Percentiles rank a stretch among this genome's conserved stretches.
These are phyloP conservation scores for Apostasia shenzhenica DNA, from an alignment of 106 monocot species.

Conservation along the genomic window DNA sequence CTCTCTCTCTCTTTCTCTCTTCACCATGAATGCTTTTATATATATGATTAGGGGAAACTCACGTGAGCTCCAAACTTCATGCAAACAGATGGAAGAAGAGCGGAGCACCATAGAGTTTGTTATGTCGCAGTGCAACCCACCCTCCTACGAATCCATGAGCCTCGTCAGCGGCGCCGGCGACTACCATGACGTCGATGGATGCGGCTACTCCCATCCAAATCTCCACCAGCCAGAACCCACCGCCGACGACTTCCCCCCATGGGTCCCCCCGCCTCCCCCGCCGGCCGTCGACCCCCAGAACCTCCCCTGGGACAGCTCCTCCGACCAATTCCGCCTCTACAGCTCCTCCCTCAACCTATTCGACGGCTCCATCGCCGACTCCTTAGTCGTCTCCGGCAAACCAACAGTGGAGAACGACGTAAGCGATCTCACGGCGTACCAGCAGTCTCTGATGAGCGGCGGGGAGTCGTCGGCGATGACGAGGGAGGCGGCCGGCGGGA, in stretches of 20 bases:
- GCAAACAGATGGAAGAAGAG: slow-evolving; percentile 46
- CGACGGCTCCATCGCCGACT: slow-evolving; percentile 10
- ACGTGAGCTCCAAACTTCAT: too few species aligned
- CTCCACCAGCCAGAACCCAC: slow-evolving; percentile 12
- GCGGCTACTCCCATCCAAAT: background rate
- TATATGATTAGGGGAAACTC: too few species aligned
- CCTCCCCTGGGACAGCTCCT: slow-evolving; percentile 24
- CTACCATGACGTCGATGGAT: background rate
- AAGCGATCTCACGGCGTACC: background rate
- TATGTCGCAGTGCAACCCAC: slow-evolving; percentile 39
- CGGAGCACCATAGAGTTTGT: slow-evolving; percentile 39
- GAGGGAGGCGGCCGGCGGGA: slow-evolving; percentile 15
- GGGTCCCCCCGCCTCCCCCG: background rate
- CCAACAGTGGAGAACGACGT: background rate
- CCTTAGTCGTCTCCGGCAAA: slow-evolving; percentile 12
- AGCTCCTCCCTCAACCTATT: slow-evolving; percentile 30
- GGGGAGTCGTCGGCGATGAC: background rate
- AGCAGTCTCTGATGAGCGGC: background rate
- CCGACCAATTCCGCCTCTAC: slow-evolving; percentile 26
- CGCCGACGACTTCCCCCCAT: background rate
- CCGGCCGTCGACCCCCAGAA: background rate
- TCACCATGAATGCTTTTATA: too few species aligned
- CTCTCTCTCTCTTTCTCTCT: too few species aligned
- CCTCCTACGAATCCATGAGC: slow-evolving; percentile 2
- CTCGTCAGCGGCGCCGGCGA: background rate